Conservation (phyloP, 1,284 basidiomycete genomes). For the Moesziomyces sp. region DNA sequence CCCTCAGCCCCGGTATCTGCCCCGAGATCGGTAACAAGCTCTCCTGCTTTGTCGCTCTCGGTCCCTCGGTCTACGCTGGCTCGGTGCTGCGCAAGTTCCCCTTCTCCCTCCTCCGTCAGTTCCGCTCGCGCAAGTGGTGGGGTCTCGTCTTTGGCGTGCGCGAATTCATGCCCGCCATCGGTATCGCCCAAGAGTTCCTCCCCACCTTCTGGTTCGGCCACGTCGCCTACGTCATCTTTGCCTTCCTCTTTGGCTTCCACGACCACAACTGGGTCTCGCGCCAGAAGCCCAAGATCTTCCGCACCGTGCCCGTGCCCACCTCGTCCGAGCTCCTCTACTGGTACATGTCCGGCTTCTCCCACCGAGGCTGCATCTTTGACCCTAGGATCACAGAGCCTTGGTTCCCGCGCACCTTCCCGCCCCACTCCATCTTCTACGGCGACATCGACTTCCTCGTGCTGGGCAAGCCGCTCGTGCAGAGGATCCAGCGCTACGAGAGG, state of each 20-base stretch:
- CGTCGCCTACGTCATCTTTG: conserved; percentile 65
- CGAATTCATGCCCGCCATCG: conserved; percentile 64
- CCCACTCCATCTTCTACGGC: conserved; percentile 65
- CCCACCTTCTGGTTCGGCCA: conserved; percentile 65
- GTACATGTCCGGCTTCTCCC: conserved; percentile 65
- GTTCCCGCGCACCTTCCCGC: conserved; percentile 64
- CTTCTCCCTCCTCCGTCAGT: conserved; percentile 61
- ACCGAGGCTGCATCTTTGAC: conserved; percentile 67
- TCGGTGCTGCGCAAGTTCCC: conserved; percentile 64
- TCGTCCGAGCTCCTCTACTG: conserved; percentile 66
- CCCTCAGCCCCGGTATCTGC: conserved; percentile 62
- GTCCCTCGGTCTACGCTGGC: conserved; percentile 66
- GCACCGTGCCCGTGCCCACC: conserved; percentile 59
- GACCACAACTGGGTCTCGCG: conserved; percentile 65
- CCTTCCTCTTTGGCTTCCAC: conserved; percentile 65
- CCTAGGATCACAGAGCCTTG: conserved; percentile 61
- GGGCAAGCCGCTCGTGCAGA: conserved; percentile 63
- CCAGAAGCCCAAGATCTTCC: conserved; percentile 67
- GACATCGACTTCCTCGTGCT: conserved; percentile 64
- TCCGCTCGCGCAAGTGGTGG: conserved; percentile 65
- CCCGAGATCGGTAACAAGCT: conserved; percentile 64
- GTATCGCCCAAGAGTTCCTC: conserved; percentile 55
- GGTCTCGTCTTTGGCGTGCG: conserved; percentile 63
- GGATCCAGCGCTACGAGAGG: conserved; percentile 59
- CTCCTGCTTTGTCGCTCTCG: conserved; percentile 60